Evolutionary conservation across 2,329 filamentous ascomycete genomes (phyloP).

Genomic region (Akanthomyces uredinophilus): DNA sequence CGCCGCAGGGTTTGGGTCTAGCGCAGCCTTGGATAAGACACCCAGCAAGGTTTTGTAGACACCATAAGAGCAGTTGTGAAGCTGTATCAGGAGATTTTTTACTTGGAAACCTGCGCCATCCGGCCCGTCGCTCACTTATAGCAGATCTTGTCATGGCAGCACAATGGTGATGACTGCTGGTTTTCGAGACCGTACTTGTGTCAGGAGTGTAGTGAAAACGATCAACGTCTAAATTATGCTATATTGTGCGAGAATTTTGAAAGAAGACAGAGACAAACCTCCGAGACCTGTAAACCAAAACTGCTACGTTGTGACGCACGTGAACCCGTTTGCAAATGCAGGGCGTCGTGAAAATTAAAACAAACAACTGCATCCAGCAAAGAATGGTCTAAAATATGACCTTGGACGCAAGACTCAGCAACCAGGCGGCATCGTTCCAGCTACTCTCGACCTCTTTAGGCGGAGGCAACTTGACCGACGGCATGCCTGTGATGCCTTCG

Average conservation of each 20-base stretch:
- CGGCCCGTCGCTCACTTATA: not conserved
- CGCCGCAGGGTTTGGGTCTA: not conserved
- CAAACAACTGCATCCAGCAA: not conserved
- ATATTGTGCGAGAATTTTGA: not conserved
- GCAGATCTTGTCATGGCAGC: too few relatives aligned
- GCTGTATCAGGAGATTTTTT: not conserved
- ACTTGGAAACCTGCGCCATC: not conserved
- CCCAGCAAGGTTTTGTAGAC: not conserved
- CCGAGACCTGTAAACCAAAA: not conserved
- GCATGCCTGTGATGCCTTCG: slow-evolving; percentile 36
- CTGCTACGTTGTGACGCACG: not conserved
- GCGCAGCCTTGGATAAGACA: not conserved
- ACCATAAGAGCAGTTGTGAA: not conserved
- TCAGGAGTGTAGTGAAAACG: too few relatives aligned
- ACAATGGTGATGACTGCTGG: too few relatives aligned
- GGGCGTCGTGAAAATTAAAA: not conserved
- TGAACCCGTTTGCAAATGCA: not conserved
- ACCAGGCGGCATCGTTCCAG: slow-evolving; percentile 65
- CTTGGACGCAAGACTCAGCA: slow-evolving; percentile 59
- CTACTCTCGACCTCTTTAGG: slow-evolving; percentile 51
- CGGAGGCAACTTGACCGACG: slow-evolving; percentile 43
- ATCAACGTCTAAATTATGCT: not conserved
- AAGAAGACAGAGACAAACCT: not conserved
- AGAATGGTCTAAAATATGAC: slow-evolving; percentile 44
- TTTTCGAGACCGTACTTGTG: too few relatives aligned